phyloP scores from a whole-genome alignment of 306 rosid genomes.

The Datisca glomerata region DNA sequence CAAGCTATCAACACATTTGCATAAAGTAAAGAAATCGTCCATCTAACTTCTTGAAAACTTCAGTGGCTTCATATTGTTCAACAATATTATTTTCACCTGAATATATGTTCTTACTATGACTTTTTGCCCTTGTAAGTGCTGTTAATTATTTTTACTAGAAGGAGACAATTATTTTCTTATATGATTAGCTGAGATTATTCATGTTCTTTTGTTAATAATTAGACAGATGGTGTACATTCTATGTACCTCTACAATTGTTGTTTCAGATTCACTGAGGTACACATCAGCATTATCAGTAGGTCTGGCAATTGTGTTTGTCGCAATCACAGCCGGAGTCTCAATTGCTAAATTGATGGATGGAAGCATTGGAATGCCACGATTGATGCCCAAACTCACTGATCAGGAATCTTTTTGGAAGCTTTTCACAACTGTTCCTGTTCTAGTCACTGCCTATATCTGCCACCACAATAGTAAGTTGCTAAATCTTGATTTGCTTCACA shows the following conservation, averaged over 20 bases:
- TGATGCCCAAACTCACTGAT: slow-evolving; percentile 35
- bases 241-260: slow-evolving; percentile 1
- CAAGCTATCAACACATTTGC: too few relatives aligned
- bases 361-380: slow-evolving; percentile 38
- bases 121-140: too few relatives aligned
- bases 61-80: too few relatives aligned
- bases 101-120: too few relatives aligned
- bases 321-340: slow-evolving; percentile 44
- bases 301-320: slow-evolving; percentile 48
- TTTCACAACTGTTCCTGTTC: slow-evolving; percentile 47
- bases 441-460: slow-evolving; percentile 61
- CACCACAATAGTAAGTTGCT: slow-evolving; percentile 42
- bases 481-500: background rate
- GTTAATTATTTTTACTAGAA: too few relatives aligned
- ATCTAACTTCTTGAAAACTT: too few relatives aligned
- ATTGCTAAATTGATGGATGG: slow-evolving; percentile 33
- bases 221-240: slow-evolving; percentile 5
- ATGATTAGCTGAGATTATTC: too few relatives aligned
- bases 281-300: slow-evolving; percentile 59
- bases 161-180: too few relatives aligned
- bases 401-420: slow-evolving; percentile 58
- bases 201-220: too few relatives aligned
- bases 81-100: too few relatives aligned
- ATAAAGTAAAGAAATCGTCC: too few relatives aligned
- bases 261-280: slow-evolving; percentile 50